Evolutionary conservation across 2,329 filamentous ascomycete species (phyloP), one percentile per base, ranked within the genome.

Genomic region (Cordyceps javanica): DNA sequence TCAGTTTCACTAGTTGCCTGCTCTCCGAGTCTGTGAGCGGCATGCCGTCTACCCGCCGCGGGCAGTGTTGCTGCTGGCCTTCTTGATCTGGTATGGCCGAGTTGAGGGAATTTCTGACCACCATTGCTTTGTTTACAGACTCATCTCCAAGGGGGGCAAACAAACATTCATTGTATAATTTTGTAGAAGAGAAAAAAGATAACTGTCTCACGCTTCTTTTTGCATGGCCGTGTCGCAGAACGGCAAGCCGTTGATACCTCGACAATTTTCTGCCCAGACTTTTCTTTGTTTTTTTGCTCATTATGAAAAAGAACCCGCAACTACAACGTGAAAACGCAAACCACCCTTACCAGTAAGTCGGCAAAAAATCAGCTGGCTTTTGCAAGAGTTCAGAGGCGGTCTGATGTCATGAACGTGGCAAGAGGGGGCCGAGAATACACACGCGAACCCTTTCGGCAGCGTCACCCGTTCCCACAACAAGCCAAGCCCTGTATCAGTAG

Each of bases 391-490:
- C 23, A 26, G 23, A 44, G 25, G 45, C 54, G 54, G 55, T 57
- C 55, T 50, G 39, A 57, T 57, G 45, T 57, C 55, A 57, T 56
- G n/a, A 34, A 28, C 34, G 44, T 56, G 54, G 25, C 34, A 49
- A 56, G 54, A 25, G 50, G 53, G 42, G 19, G 19, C 10, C n/a
- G 19, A 21, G 9, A 45, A 45, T 14, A 14, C 36, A 26, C 36
- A 11, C 10, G 28, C 16, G n/a, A 49, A 49, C 53, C 54, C 53
- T 23, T 55, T 57, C 55, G 55, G 55, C 55, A 57, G 38, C 55
- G 28, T 34, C 45, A 44, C 55, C 55, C 55, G 55, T 57, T 57
- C 16, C 55, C 55, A 57, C 55, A n/a, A n/a, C n/a, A 51, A 44
- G 26, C 46, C 55, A 57, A 50, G 45, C 55, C 55, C 36, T 50